Evolutionary conservation across 495 filamentous ascomycete genomes (phyloP), one percentile per base, ranked within the genome.

Genomic region (Aspergillus homomorphus): DNA sequence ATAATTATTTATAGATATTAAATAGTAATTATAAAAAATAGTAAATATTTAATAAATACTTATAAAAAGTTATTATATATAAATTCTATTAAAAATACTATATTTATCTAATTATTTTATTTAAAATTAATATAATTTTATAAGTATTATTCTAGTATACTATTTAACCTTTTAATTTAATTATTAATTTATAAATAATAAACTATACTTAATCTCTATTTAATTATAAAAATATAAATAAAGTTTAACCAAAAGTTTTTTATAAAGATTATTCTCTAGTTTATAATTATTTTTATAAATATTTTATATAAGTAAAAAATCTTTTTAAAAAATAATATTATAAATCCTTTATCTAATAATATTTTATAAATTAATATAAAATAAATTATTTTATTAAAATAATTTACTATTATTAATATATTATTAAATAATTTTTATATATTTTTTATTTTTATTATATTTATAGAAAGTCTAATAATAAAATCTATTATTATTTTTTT

Each of bases 41-140:
- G 44, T 6, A 30, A 19, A 6, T 45, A 18, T 33, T 41, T 22
- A 38, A 19, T 57, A 8, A 28, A 50, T 10, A n/a, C 9, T 16
- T 57, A 46, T 41, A 22, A 30, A 18, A 42, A n/a, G 53, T 58
- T 58, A 28, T 58, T 58, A 51, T 58, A 58, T 19, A 19, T n/a
- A 53, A 58, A 58, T 23, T 58, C 23, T 46, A 44, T 44, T 10
- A 58, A 5, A 1, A 44, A 22, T 53, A 58, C 1, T 30, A 28
- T 45, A 21, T 58, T 19, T 45, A 53, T 44, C 41, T 51, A 58
- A 19, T 58, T 38, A 38, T 58, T 26, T 42, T 58, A 44, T 1
- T 45, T 51, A 46, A 53, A 58, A 20, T 58, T 58, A 1, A 58
- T 53, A 53, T 58, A 53, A 14, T 24, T 20, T 52, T 51, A 26